Base-by-base conservation (phyloP, 1,139 yeast species). In the Kazachstania sp. region DNA sequence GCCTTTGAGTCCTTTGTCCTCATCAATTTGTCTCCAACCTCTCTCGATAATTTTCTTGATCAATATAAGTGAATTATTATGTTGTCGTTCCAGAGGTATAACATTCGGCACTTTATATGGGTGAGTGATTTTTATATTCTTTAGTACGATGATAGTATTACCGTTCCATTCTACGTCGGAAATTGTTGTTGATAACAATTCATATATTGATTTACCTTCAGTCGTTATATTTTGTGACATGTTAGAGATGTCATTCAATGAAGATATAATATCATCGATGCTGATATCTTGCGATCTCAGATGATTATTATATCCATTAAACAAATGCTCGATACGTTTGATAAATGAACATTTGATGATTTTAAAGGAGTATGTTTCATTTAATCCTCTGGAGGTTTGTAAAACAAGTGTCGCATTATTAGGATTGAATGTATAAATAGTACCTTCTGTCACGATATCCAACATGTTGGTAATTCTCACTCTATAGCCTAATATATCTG, bases 381-480 rank as follows among this genome's bases (percentile, higher is more conserved):
- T 56, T 51, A 52, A 51, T 50, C 56, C 52, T 58, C 53, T 51
- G 52, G 57, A 51, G 51, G 64, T 54, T 62, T 56, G 57, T 20
- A 61, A 49, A 7, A 74, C 66, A n/a, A 73, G 52, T 3, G 74
- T 71, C 52, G 65, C 65, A 29, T 73, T 67, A 9, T 67, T 59
- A 3, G 75, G 70, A 51, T 73, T 78, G 61, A 75, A 81, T 8
- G 87, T 75, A 62, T 79, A 82, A 34, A 85, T 74, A 37, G 74
- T 69, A 1, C 94, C 95, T 12, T 71, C 70, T 47, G 79, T 71
- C 11, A 71, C 69, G 41, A 74, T 73, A 58, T 82, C 88, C 44
- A 80, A 68, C 11, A 75, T 68, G 42, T 85, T 83, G 7, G 77
- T 75, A 45, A 83, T 71, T 59, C 71, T 76, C 50, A 85, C 85